Evolutionary conservation across 192 early-diverging fungal genomes (phyloP), one percentile per base, ranked within the genome.

Genomic region (Coemansia sp.): DNA sequence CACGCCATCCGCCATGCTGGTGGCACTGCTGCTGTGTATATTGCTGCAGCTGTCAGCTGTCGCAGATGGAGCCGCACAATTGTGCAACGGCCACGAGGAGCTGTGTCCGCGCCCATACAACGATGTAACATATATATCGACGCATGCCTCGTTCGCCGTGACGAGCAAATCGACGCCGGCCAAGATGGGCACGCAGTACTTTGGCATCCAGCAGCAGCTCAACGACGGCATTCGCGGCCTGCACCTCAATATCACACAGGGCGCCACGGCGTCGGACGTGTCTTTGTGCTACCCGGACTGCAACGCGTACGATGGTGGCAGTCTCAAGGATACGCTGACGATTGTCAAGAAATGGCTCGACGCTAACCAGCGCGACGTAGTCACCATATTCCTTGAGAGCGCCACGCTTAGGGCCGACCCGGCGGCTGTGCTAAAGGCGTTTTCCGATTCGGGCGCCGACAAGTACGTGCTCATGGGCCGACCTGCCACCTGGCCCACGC

Each of bases 141-240:
- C 76, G 9, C 76, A 74, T 12, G 76, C 76, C 12, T 80, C 76
- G 38, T 72, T 70, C 42, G 76, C 76, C 1, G n/a, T 63, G 56
- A 67, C 64, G 17, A 54, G 32, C 32, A 53, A 38, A 15, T 33
- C 48, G 9, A 62, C 39, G 15, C 66, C 70, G 7, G 42, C 62
- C 8, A 39, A 40, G 19, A 71, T 72, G 19, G 71, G 70, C 18
- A 80, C 76, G 3, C 76, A 80, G 22, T 80, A 70, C 67, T 74
- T 70, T 53, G 53, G 60, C 29, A 80, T 80, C 38, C 43, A 58
- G 26, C 58, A 70, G 32, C 76, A 80, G 44, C 71, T 80, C 3
- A 41, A 72, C 32, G 71, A 80, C 36, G 76, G 76, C 18, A 72
- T 80, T 37, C 71, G 76, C 40, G 76, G 70, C n/a, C 59, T 80